Evolutionary conservation across 139 green algal species (phyloP).

Genomic region (Chlorella sp.): DNA sequence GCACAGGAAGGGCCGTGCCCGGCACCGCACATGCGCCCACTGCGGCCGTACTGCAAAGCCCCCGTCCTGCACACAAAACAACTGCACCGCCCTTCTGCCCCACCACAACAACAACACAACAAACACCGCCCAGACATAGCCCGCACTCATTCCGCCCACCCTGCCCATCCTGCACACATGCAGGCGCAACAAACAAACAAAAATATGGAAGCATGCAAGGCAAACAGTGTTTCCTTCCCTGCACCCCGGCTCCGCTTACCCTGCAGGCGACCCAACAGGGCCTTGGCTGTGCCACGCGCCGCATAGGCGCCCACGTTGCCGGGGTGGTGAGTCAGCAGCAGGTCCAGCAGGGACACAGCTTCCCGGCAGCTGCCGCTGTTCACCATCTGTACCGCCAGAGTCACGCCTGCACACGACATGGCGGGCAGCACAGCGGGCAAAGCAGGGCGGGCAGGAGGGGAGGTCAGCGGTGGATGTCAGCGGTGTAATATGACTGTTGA

Average conservation of each 20-base stretch:
- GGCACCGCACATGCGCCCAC: too few relatives aligned
- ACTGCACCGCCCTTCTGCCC: too few relatives aligned
- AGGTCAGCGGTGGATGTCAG: too few relatives aligned
- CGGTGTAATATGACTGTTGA: too few relatives aligned
- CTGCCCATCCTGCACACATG: background rate
- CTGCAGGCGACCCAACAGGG: slow-evolving; percentile 70
- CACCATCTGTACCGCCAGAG: slow-evolving; percentile 34
- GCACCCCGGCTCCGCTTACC: slow-evolving; percentile 35
- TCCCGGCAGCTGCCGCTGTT: slow-evolving; percentile 76
- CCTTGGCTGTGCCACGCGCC: slow-evolving; percentile 80
- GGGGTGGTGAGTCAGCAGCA: slow-evolving; percentile 56
- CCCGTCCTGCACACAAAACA: too few relatives aligned
- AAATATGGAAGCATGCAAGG: background rate
- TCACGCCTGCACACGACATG: slow-evolving; percentile 7
- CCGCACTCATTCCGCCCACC: background rate
- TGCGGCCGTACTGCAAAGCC: too few relatives aligned
- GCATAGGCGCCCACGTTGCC: slow-evolving; percentile 67
- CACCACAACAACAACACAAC: too few relatives aligned
- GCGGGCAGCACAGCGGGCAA: too few relatives aligned
- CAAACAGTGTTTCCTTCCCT: background rate
- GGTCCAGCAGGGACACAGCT: slow-evolving; percentile 72
- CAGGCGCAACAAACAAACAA: too few relatives aligned
- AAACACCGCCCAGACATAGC: too few relatives aligned
- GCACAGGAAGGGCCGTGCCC: too few relatives aligned
- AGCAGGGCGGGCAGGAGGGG: too few relatives aligned